Evolutionary conservation across 2,329 filamentous ascomycete species (phyloP).

Genomic region (Fusarium abutilonis): DNA sequence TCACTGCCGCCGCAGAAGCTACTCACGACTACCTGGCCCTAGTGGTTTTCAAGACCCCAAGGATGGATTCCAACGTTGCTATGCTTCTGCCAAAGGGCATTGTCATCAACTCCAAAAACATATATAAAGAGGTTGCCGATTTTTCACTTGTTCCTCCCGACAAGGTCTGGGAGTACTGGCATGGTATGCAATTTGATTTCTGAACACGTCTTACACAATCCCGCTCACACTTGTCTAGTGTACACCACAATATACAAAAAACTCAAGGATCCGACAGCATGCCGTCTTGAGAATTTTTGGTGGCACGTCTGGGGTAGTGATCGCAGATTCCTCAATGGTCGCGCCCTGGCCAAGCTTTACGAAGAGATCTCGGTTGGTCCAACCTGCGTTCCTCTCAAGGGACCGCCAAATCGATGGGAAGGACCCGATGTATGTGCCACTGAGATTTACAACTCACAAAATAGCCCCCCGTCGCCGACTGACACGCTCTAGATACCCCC

Average conservation of each 20-base stretch:
- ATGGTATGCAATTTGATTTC: slow-evolving; percentile 55
- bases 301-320: slow-evolving; percentile 73
- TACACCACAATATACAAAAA: slow-evolving; percentile 69
- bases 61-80: slow-evolving; percentile 51
- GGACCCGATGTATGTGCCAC: slow-evolving; percentile 56
- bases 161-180: slow-evolving; percentile 66
- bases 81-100: slow-evolving; percentile 67
- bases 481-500: slow-evolving; percentile 43
- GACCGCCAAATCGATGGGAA: slow-evolving; percentile 64
- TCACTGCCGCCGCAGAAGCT: slow-evolving; percentile 2
- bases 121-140: slow-evolving; percentile 65
- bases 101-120: slow-evolving; percentile 61
- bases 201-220: neutral
- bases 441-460: slow-evolving; percentile 4
- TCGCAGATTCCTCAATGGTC: slow-evolving; percentile 62
- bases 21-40: slow-evolving; percentile 13
- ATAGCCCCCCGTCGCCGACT: slow-evolving; percentile 17
- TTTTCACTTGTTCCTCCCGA: slow-evolving; percentile 61
- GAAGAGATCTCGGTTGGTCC: slow-evolving; percentile 67
- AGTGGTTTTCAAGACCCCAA: slow-evolving; percentile 10
- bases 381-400: slow-evolving; percentile 65
- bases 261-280: slow-evolving; percentile 69
- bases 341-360: slow-evolving; percentile 64
- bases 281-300: slow-evolving; percentile 72
- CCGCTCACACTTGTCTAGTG: slow-evolving; percentile 52